Conservation (phyloP, 148 eudicot genomes). For the Camellia granthamiana region DNA sequence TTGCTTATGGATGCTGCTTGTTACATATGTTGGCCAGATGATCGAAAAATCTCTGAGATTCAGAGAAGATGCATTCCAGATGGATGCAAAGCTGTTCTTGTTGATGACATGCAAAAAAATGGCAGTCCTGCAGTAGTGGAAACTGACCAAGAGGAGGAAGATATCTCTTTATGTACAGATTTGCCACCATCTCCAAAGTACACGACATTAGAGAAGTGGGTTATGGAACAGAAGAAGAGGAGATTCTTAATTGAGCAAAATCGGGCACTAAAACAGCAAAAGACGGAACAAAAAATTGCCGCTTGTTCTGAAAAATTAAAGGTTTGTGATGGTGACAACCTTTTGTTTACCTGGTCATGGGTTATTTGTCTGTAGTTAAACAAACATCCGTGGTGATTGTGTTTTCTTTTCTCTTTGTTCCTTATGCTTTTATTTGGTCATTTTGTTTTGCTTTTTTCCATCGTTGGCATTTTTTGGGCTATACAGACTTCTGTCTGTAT, state of each 20-base stretch:
- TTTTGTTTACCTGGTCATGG: slow-evolving; percentile 6
- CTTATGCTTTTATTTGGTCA: neutral
- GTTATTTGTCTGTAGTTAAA: neutral
- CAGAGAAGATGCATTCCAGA: slow-evolving; percentile 30
- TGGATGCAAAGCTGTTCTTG: slow-evolving; percentile 31
- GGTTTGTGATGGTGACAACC: slow-evolving; percentile 37
- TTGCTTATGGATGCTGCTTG: slow-evolving; percentile 16
- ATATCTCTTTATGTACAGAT: slow-evolving; percentile 30
- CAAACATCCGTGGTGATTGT: neutral
- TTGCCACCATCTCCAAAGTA: slow-evolving; percentile 54
- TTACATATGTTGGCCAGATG: slow-evolving; percentile 25
- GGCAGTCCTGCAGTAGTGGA: slow-evolving; percentile 28
- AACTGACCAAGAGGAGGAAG: slow-evolving; percentile 54
- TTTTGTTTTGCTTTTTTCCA: neutral
- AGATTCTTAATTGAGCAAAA: slow-evolving; percentile 53
- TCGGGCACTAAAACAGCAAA: slow-evolving; percentile 64
- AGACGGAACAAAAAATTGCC: slow-evolving; percentile 65
- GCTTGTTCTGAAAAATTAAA: slow-evolving; percentile 64
- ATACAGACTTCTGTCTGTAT: neutral
- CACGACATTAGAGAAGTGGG: slow-evolving; percentile 82
- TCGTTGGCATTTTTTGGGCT: neutral
- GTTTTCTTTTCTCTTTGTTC: neutral
- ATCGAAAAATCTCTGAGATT: slow-evolving; percentile 23
- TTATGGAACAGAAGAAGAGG: slow-evolving; percentile 66
- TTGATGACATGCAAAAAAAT: slow-evolving; percentile 31